These are phyloP conservation scores for Rhodofomes roseus DNA, from an alignment of 1,284 basidiomycete genomes.

Conservation along the genomic window DNA sequence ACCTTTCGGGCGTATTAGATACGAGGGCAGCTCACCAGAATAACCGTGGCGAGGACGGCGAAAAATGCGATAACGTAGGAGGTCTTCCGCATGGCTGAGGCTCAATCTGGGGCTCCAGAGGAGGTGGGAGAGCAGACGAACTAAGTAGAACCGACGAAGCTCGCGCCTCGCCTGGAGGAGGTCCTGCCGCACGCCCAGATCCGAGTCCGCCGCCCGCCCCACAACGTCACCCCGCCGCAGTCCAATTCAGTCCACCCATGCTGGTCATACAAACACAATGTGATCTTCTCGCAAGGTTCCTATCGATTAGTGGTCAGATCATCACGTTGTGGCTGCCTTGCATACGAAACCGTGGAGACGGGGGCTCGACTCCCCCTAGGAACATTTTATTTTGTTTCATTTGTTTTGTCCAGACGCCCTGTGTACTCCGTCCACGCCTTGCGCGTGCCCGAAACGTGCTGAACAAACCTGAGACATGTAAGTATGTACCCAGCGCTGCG, in stretches of 20 bases:
- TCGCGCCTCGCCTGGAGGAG: constrained; percentile 1
- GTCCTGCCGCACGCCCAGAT: neutral
- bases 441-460: no score
- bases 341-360: constrained; percentile 18
- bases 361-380: constrained; percentile 24
- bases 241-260: no score
- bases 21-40: constrained; percentile 41
- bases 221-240: neutral
- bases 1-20: constrained; percentile 7
- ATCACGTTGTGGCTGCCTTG: constrained; percentile 22
- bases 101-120: neutral
- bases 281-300: constrained; percentile 12
- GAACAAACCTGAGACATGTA: no score
- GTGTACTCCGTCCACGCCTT: no score
- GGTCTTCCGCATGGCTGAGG: constrained; percentile 50
- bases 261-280: no score
- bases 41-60: constrained; percentile 44
- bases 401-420: no score
- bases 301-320: constrained; percentile 27
- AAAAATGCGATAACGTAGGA: constrained; percentile 61
- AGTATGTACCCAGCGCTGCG: no score
- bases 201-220: neutral
- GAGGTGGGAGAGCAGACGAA: neutral
- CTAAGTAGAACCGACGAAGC: neutral
- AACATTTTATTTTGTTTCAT: constrained; percentile 12